Evolutionary conservation across 257 asterid genomes (phyloP), one percentile per base, ranked within the genome.

Genomic region (Solanum neorickii): DNA sequence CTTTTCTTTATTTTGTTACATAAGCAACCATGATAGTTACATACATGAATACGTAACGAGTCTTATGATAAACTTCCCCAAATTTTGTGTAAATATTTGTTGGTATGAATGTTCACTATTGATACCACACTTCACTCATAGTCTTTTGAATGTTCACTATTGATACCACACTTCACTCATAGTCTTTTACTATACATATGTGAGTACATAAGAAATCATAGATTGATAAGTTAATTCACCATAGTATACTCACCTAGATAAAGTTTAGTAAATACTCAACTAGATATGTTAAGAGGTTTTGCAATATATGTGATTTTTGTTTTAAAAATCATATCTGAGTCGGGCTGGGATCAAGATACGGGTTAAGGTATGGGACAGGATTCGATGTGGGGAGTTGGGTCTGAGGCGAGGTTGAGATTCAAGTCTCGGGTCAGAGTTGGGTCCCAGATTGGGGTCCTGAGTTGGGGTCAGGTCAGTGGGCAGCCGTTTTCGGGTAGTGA

Each of bases 331-430:
- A 52, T 16, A 16, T 16, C 23, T 52, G 62, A 52, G 10, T 52
- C 62, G 6, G 0, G 62, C 0, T 1, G 62, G 23, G 62, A 52
- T 52, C 23, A 52, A 49, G 60, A 49, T 6, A 9, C 0, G 0
- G 60, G 60, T 49, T 15, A 49, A 52, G 62, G 62, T 52, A 52
- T 52, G 62, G 23, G 23, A 16, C 62, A 6, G 0, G 0, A 52
- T 16, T 52, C 0, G 23, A 52, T 23, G 23, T 52, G 23, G 10
- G 23, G 10, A 52, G 62, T 52, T 49, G 23, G 9, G 1, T 49
- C 60, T 16, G 60, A 21, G 60, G 23, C 3, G 0, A 49, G 23
- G 60, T 49, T 16, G 23, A 52, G 23, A 52, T 52, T 52, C 23
- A 16, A 0, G 62, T 16, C 10, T 52, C 62, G 18, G 62, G 60